These are phyloP conservation scores for Logfia minima DNA, from an alignment of 129 eudicot genomes.

Conservation along the genomic window DNA sequence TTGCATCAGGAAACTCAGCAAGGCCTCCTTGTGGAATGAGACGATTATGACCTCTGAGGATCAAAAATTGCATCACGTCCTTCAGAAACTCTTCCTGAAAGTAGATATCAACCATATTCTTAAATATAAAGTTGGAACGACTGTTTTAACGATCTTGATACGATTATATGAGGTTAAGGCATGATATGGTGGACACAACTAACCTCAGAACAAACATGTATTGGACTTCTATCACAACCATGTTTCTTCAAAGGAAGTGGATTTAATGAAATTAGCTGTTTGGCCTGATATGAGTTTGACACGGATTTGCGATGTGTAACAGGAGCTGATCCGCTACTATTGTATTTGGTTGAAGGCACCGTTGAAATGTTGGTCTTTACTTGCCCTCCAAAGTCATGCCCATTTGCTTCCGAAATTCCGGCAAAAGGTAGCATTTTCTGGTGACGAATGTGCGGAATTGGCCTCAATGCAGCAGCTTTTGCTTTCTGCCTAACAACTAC, in stretches of 20 bases:
- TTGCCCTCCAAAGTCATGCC: slow-evolving; percentile 61
- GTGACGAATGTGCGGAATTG: slow-evolving; percentile 77
- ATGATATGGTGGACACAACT: slow-evolving; percentile 4
- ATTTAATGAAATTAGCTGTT: slow-evolving; percentile 81
- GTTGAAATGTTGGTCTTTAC: slow-evolving; percentile 45
- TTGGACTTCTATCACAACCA: slow-evolving; percentile 89
- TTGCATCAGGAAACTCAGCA: slow-evolving; percentile 98
- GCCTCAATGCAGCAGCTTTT: slow-evolving; percentile 84
- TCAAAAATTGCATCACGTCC: slow-evolving; percentile 95
- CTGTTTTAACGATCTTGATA: neutral
- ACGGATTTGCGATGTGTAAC: slow-evolving; percentile 62
- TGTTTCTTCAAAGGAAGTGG: slow-evolving; percentile 94
- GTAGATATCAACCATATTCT: neutral
- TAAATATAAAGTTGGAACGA: neutral
- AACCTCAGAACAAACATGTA: slow-evolving; percentile 95
- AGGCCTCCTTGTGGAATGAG: slow-evolving; percentile 99
- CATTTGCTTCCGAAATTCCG: slow-evolving; percentile 53
- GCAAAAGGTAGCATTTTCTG: slow-evolving; percentile 88
- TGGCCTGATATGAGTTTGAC: slow-evolving; percentile 65
- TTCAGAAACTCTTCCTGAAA: slow-evolving; percentile 90
- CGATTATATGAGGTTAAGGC: neutral
- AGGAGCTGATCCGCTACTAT: slow-evolving; percentile 48
- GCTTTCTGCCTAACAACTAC: slow-evolving; percentile 54
- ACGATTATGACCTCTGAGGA: slow-evolving; percentile 95
- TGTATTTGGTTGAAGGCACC: slow-evolving; percentile 52